Percentiles rank a stretch among this genome's conserved stretches.
phyloP scores from a whole-genome alignment of 164 flowering plant species.

The Protea cynaroides region DNA sequence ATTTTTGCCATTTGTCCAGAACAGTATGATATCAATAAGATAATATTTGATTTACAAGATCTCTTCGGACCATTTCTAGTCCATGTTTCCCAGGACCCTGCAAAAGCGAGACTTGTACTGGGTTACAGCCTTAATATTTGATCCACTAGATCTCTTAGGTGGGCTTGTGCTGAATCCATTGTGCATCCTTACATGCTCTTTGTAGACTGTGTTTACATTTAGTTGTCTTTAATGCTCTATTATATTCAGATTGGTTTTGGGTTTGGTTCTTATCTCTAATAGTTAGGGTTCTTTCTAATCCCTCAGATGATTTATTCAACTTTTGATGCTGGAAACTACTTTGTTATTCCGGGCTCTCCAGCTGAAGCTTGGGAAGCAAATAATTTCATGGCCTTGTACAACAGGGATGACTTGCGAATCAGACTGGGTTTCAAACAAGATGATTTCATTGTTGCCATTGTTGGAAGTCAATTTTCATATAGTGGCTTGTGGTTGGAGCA shows the following conservation, averaged over 20 bases:
- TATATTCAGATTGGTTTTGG: neutral
- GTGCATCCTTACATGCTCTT: neutral
- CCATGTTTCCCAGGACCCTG: no score
- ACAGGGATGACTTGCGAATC: conserved; percentile 27
- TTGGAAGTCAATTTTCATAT: conserved; percentile 72
- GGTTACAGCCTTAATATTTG: no score
- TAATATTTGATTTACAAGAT: neutral
- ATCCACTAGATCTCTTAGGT: neutral
- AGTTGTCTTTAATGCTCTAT: neutral
- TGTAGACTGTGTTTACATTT: neutral
- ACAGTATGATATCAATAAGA: neutral
- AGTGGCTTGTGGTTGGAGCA: conserved; percentile 93
- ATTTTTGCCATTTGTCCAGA: neutral
- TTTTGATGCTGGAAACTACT: conserved; percentile 78
- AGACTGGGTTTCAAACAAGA: conserved; percentile 40
- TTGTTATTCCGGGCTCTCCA: conserved; percentile 88
- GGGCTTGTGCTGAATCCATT: neutral
- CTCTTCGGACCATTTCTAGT: neutral
- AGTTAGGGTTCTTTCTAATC: conserved; percentile 4
- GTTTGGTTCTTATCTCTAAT: neutral
- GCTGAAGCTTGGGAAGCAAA: conserved; percentile 66
- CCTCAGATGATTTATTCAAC: conserved; percentile 74
- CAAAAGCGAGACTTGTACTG: no score
- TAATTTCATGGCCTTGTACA: conserved; percentile 20
- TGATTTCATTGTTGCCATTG: conserved; percentile 64